Evolutionary conservation across 2,329 filamentous ascomycete genomes (phyloP).

Genomic region (Aspergillus latus): DNA sequence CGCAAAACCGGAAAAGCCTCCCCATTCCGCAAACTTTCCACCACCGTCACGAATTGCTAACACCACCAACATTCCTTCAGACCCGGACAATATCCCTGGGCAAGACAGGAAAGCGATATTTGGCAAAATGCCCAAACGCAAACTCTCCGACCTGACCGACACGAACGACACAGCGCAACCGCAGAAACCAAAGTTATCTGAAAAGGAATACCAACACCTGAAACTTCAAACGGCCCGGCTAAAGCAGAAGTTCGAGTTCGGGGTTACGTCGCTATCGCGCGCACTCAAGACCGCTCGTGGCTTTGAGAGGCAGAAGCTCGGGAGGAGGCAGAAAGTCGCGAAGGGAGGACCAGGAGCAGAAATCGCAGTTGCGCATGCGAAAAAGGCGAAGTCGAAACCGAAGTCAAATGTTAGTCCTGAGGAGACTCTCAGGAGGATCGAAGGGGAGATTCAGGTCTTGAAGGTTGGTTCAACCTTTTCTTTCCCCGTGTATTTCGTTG

Average conservation of each 20-base stretch:
- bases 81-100: not conserved
- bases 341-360: conserved; percentile 23
- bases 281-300: conserved; percentile 60
- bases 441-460: conserved; percentile 56
- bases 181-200: not conserved
- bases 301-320: conserved; percentile 64
- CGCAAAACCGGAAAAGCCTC: conserved; percentile 1
- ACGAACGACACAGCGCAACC: not conserved
- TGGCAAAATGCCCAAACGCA: conserved; percentile 43
- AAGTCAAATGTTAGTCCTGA: conserved; percentile 33
- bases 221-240: conserved; percentile 39
- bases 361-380: not conserved
- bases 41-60: not conserved
- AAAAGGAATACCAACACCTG: conserved; percentile 16
- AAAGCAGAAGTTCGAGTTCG: conserved; percentile 50
- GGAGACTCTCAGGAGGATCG: conserved; percentile 45
- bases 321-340: conserved; percentile 58
- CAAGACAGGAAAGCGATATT: not conserved
- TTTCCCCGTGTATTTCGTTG: not conserved
- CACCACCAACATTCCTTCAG: not conserved
- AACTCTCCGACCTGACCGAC: conserved; percentile 33
- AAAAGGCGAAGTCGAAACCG: not conserved
- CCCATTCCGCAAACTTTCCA: conserved; percentile 2
- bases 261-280: conserved; percentile 50
- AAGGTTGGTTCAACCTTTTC: conserved; percentile 46